A percentile compares a stretch with the other conserved stretches of the same genome.
phyloP scores from a whole-genome alignment of 2,329 filamentous ascomycete species.

The Calonectria pseudoreteaudii region DNA sequence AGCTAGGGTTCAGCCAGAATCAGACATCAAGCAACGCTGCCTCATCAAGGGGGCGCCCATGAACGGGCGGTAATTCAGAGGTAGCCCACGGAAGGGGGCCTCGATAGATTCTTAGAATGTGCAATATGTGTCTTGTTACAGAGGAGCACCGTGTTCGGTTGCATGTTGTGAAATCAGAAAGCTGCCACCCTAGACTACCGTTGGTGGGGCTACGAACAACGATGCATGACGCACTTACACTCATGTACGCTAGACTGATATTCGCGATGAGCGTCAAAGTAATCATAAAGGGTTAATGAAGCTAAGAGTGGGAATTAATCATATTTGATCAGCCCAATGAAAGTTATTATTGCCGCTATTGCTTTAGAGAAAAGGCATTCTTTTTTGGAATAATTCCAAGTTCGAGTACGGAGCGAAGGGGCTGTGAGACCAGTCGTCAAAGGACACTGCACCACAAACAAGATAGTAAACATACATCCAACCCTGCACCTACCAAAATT shows the following conservation, averaged over 20 bases:
- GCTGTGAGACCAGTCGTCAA: neutral
- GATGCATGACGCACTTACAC: neutral
- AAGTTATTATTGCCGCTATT: neutral
- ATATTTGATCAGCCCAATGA: too few species aligned
- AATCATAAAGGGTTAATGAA: neutral
- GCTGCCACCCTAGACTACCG: neutral
- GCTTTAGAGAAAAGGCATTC: neutral
- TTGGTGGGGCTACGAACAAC: neutral
- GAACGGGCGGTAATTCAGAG: neutral
- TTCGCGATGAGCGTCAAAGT: neutral
- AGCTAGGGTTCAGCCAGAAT: neutral
- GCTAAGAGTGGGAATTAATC: neutral
- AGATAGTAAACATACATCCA: neutral
- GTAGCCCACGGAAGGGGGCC: neutral
- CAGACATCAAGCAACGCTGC: neutral
- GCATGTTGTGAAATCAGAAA: neutral
- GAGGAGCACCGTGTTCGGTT: neutral
- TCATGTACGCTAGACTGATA: neutral
- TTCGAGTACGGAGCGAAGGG: neutral
- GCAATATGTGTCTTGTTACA: neutral
- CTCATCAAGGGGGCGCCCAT: too few species aligned
- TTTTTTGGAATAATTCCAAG: neutral
- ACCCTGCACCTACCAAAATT: neutral
- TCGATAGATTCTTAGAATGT: rapidly evolving
- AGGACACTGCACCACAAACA: neutral